Percentiles rank a stretch among this genome's conserved stretches.
Conservation (phyloP, 129 eudicot species). For the Apium graveolens region DNA sequence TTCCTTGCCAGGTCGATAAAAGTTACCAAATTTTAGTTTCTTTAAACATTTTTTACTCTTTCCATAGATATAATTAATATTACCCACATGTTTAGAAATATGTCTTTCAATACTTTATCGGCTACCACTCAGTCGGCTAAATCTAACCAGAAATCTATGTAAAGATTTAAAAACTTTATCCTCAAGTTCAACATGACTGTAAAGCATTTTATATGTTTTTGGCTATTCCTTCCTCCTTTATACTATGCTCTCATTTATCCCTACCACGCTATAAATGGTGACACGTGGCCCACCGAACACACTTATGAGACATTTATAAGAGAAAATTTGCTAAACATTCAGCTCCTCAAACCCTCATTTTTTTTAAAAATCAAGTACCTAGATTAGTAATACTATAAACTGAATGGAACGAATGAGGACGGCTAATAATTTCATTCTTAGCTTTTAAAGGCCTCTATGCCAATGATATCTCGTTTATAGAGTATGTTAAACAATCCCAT, state of each 20-base stretch:
- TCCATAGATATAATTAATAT: background rate
- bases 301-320: background rate
- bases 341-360: background rate
- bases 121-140: background rate
- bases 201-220: background rate
- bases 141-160: background rate
- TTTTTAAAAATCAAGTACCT: background rate
- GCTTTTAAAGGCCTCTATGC: background rate
- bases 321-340: background rate
- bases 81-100: background rate
- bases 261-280: background rate
- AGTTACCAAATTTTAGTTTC: background rate
- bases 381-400: background rate
- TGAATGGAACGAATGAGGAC: background rate
- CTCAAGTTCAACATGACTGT: background rate
- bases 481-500: background rate
- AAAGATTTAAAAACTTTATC: background rate
- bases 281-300: background rate
- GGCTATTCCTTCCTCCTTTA: background rate
- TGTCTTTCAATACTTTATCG: background rate
- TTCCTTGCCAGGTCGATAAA: background rate
- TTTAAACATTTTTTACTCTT: background rate
- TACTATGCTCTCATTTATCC: background rate
- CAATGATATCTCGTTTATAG: background rate
- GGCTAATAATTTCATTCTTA: background rate